Base-by-base conservation (phyloP, 179 eudicot species). In the Patellifolia procumbens region DNA sequence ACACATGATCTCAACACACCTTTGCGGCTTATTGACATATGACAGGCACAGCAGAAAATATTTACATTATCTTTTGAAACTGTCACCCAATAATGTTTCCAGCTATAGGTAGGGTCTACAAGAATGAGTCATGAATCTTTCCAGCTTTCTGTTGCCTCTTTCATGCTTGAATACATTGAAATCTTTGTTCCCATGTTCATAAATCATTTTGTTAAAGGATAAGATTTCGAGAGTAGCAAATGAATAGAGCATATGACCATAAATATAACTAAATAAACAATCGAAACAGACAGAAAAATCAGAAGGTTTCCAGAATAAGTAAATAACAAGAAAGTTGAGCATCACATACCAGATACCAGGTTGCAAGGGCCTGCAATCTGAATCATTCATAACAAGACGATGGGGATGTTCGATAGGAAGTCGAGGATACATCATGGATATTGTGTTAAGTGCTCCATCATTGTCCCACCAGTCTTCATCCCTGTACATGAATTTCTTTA, bases 381-480 rank as follows among this genome's bases (percentile, higher is more conserved):
- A 89, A 72, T 95, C 99, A 55, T 87, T 84, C 16, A 73, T 85
- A 59, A 95, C 91, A 19, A 85, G 77, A 24, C 76, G 86, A 66
- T 81, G 87, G 2, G 99, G 93, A 68, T 92, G 99, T 71, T 92
- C 97, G 51, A 88, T 53, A 32, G 99, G 99, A 68, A 91, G 73
- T 62, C 95, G 89, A 76, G 99, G 97, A 81, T 91, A 91, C 76
- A 91, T 89, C 99, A 92, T 95, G 31, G 99, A 95, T 70, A 88
- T 79, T 5, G 95, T 95, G 87, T 95, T 95, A 20, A 95, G 86
- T 24, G 97, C 97, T 62, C 99, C 99, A 76, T 95, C 99, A 78
- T 95, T 93, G 79, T 95, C 97, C 93, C 93, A 88, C 99, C 97
- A 95, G 72, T 95, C 95, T 79, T 92, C 95, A 77, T 95, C 99